Conservation (phyloP, 148 eudicot species). For the Gaultheria prostrata region DNA sequence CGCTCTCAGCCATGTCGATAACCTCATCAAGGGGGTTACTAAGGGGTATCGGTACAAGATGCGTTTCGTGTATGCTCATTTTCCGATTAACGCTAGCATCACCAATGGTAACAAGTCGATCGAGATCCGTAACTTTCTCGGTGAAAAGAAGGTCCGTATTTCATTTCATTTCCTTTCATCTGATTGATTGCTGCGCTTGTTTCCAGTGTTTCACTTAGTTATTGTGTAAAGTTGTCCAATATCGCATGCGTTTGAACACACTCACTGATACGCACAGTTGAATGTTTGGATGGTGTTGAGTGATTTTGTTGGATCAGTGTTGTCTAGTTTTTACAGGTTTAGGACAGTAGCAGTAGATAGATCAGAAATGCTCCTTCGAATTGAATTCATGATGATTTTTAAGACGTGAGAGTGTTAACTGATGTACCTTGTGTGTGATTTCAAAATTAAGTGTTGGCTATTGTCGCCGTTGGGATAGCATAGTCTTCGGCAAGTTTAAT, state of each 20-base stretch:
- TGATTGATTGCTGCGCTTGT: background rate
- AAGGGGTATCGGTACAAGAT: conserved; percentile 58
- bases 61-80: conserved; percentile 74
- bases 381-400: background rate
- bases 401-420: background rate
- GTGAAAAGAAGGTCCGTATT: conserved; percentile 52
- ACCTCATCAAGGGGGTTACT: conserved; percentile 55
- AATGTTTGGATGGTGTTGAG: too few species aligned
- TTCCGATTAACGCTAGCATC: conserved; percentile 66
- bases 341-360: background rate
- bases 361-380: background rate
- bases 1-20: conserved; percentile 50
- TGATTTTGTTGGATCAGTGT: background rate
- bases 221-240: too few species aligned
- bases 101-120: conserved; percentile 33
- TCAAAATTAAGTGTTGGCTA: too few species aligned
- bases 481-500: background rate
- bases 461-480: background rate
- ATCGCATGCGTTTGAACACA: too few species aligned
- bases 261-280: too few species aligned
- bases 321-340: background rate
- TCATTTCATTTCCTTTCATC: background rate
- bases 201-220: too few species aligned
- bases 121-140: conserved; percentile 70
- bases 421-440: background rate